These are phyloP conservation scores for Magnusiomyces magnusii DNA, from an alignment of 1,139 yeast species.

Conservation along the genomic window DNA sequence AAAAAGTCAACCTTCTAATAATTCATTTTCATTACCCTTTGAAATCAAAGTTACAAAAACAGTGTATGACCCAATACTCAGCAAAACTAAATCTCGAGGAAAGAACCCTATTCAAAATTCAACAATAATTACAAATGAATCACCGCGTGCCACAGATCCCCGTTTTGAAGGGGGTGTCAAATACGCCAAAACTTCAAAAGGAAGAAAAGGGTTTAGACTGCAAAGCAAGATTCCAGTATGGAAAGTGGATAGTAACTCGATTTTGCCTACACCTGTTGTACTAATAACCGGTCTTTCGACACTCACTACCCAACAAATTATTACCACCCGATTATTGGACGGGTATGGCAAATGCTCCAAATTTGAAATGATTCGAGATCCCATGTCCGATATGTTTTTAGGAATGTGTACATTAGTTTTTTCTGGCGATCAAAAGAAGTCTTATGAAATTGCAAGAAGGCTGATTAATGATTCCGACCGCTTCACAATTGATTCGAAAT, in stretches of 20 bases:
- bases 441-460: conserved; percentile 44
- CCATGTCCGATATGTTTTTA: conserved; percentile 69
- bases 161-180: conserved; percentile 10
- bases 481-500: conserved; percentile 32
- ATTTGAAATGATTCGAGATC: conserved; percentile 58
- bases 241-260: conserved; percentile 51
- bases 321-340: conserved; percentile 45
- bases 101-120: conserved; percentile 35
- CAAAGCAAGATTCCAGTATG: conserved; percentile 48
- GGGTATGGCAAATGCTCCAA: conserved; percentile 55
- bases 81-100: conserved; percentile 37
- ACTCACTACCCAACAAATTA: conserved; percentile 41
- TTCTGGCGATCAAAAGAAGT: conserved; percentile 42
- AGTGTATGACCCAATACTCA: conserved; percentile 52
- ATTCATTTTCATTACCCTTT: not conserved
- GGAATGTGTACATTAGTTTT: conserved; percentile 64
- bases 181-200: conserved; percentile 27
- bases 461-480: conserved; percentile 34
- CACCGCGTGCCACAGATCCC: conserved; percentile 13
- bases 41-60: not conserved
- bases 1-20: not conserved
- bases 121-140: conserved; percentile 1
- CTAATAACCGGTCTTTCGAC: conserved; percentile 58
- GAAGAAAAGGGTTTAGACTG: conserved; percentile 30
- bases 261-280: conserved; percentile 63